Evolutionary conservation across 2,329 filamentous ascomycete genomes (phyloP).

Genomic region (Intubia oerlemansii): DNA sequence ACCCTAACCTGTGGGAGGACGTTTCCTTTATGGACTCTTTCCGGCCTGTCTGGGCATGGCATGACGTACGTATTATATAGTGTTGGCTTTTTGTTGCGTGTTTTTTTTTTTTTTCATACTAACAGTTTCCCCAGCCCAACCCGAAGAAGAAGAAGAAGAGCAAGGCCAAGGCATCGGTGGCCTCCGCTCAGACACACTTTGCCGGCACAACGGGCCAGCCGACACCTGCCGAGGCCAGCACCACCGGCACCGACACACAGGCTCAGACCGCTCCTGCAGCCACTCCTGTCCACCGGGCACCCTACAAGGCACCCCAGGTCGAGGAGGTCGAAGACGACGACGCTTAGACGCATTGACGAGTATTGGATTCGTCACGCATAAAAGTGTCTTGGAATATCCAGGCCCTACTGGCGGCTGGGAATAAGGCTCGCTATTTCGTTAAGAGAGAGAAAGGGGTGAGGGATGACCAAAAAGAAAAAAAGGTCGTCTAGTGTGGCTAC

Average conservation of each 20-base stretch:
- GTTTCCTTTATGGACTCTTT: constrained; percentile 98
- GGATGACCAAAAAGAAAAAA: too few relatives aligned
- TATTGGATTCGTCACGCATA: too few relatives aligned
- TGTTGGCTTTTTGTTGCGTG: too few relatives aligned
- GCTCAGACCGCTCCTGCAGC: constrained; percentile 20
- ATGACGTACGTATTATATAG: constrained; percentile 53
- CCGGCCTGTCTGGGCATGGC: constrained; percentile 92
- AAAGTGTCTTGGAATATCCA: too few relatives aligned
- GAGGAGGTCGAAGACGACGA: constrained; percentile 17
- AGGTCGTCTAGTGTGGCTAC: too few relatives aligned
- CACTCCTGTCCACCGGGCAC: constrained; percentile 11
- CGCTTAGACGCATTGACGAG: too few relatives aligned
- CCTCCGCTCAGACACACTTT: constrained; percentile 20
- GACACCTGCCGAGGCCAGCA: constrained; percentile 29
- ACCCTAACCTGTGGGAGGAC: constrained; percentile 94
- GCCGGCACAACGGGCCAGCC: constrained; percentile 30
- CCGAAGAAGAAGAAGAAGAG: constrained; percentile 38
- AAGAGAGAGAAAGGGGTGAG: too few relatives aligned
- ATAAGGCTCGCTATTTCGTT: too few relatives aligned
- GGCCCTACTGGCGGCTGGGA: too few relatives aligned
- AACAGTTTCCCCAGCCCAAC: constrained; percentile 12
- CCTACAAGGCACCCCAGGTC: constrained; percentile 18
- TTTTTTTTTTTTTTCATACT: constrained; percentile 1
- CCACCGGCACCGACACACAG: constrained; percentile 33
- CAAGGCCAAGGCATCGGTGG: constrained; percentile 17